phyloP scores from a whole-genome alignment of 495 filamentous ascomycete genomes.

The Daldinia vernicosa region DNA sequence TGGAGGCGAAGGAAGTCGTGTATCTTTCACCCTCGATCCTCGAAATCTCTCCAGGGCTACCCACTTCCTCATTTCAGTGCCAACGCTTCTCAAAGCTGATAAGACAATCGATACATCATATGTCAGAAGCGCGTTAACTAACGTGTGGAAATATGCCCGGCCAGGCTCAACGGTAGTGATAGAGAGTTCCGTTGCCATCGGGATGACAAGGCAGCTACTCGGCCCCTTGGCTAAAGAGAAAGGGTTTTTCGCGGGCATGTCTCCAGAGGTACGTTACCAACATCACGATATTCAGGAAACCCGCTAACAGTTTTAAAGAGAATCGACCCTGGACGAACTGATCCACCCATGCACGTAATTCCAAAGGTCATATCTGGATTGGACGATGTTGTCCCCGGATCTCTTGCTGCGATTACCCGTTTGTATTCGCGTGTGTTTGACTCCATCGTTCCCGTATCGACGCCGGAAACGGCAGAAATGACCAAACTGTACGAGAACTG shows the following conservation, averaged over 20 bases:
- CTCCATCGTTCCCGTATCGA: slow-evolving; percentile 47
- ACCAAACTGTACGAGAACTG: slow-evolving; percentile 56
- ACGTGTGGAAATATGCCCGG: slow-evolving; percentile 42
- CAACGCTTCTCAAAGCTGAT: slow-evolving; percentile 48
- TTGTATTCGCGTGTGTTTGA: slow-evolving; percentile 50
- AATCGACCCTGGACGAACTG: slow-evolving; percentile 50
- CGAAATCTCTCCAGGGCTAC: slow-evolving; percentile 40
- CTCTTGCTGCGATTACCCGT: slow-evolving; percentile 43
- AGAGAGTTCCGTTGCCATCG: slow-evolving; percentile 51
- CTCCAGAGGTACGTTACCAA: slow-evolving; percentile 44
- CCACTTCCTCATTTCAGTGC: slow-evolving; percentile 52
- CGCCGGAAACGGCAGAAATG: slow-evolving; percentile 55
- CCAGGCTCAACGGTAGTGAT: slow-evolving; percentile 49
- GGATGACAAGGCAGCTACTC: slow-evolving; percentile 51
- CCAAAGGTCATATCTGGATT: slow-evolving; percentile 53
- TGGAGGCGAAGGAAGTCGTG: slow-evolving; percentile 20
- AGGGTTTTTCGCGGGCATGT: slow-evolving; percentile 49
- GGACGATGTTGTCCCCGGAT: slow-evolving; percentile 44
- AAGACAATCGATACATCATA: slow-evolving; percentile 48
- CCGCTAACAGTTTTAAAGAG: slow-evolving; percentile 35
- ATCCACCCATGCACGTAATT: slow-evolving; percentile 40
- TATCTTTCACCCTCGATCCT: slow-evolving; percentile 41
- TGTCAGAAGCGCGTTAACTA: slow-evolving; percentile 43
- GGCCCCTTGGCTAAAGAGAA: slow-evolving; percentile 37
- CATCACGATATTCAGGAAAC: background rate